These are phyloP conservation scores for Corymbia calophylla DNA, from an alignment of 441 rosid genomes.

Conservation along the genomic window DNA sequence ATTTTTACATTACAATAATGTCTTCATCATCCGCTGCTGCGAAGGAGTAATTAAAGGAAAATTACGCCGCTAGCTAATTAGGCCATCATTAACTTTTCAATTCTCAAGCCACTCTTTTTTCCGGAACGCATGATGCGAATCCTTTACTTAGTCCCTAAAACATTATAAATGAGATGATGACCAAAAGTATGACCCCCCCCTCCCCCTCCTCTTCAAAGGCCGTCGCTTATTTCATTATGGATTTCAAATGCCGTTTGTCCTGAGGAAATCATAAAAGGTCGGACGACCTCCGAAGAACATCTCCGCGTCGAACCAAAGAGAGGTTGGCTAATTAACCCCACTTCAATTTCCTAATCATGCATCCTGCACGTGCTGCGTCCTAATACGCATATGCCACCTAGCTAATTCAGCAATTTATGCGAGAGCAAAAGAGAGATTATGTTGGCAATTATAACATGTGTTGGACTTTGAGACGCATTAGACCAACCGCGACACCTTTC, in stretches of 20 bases:
- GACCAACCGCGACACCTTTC: not conserved
- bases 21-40: not conserved
- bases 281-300: not conserved
- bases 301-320: not conserved
- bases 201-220: not conserved
- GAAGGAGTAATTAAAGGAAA: not conserved
- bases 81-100: not conserved
- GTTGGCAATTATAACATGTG: not conserved
- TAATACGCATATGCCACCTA: not conserved
- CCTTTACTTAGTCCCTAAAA: not conserved
- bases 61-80: not conserved
- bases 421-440: not conserved
- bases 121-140: not conserved
- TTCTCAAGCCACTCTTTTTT: not conserved
- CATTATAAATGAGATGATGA: not conserved
- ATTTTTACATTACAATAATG: not conserved
- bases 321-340: not conserved
- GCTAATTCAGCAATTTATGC: not conserved
- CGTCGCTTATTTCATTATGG: not conserved
- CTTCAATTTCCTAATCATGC: not conserved
- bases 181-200: not conserved
- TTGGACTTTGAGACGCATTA: not conserved
- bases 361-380: not conserved
- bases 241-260: not conserved
- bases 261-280: not conserved